Evolutionary conservation across 2,329 filamentous ascomycete species (phyloP), one percentile per base, ranked within the genome.

Genomic region (Diaporthe sp.): DNA sequence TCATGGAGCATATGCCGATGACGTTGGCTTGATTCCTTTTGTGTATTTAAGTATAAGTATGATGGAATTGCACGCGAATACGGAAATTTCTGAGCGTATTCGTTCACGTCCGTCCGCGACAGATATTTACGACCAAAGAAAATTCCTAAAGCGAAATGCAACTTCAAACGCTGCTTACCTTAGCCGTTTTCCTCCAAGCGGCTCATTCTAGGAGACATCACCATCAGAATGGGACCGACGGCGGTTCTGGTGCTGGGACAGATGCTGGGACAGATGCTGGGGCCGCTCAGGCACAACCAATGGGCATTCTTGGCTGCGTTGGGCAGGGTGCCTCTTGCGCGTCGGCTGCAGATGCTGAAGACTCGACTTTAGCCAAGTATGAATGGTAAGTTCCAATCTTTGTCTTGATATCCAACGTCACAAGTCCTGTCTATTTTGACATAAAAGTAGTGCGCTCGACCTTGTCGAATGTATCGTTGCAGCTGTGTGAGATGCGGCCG

Each of bases 241-340:
- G 42, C 6, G 59, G 59, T 22, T 22, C 17, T 3, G 19, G 3
- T 25, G 15, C 15, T 35, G 56, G 35, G 15, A 17, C 35, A 9
- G 35, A 4, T 15, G 15, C 22, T 17, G 32, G 19, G 7, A 8
- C 35, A 4, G n/a, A 12, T 17, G 10, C 27, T 30, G 59, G 17
- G 19, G 3, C 25, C 19, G 27, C 25, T n/a, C 42, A 50, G 42
- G 9, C 27, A 22, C 61, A 50, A 37, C 8, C 61, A n/a, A 22
- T 32, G 42, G 30, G 42, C 13, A 66, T 66, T 35, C 42, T 66
- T 37, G 61, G 37, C 61, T 66, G 61, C 37, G 42, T 37, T 32
- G 61, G 50, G 42, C 61, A 66, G 42, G 61, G 61, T 35, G 61
- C 61, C 7, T 35, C 27, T 19, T 66, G 42, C 42, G 44, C 44